These are phyloP conservation scores for Quercus berberidifolia DNA, from an alignment of 306 rosid species.

Conservation along the genomic window DNA sequence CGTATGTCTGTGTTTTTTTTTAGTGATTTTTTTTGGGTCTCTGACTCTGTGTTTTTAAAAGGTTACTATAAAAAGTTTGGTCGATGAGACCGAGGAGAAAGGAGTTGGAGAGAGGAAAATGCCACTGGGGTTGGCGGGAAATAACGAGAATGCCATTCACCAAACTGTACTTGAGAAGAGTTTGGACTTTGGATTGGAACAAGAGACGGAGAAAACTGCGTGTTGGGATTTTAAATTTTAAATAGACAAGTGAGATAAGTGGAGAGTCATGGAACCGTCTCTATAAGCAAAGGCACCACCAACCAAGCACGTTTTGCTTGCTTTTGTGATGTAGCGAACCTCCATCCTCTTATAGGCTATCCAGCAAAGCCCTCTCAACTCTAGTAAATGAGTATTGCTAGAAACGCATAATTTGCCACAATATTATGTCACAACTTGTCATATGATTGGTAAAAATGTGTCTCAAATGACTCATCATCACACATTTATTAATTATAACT, in stretches of 20 bases:
- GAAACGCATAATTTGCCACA: fast-evolving
- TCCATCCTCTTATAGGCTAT: too few relatives aligned
- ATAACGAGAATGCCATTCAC: slow-evolving; percentile 26
- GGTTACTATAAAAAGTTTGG: not conserved
- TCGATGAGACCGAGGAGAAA: slow-evolving; percentile 40
- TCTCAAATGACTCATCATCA: too few relatives aligned
- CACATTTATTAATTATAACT: too few relatives aligned
- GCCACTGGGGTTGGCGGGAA: slow-evolving; percentile 4
- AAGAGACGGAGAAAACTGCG: too few relatives aligned
- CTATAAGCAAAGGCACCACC: too few relatives aligned
- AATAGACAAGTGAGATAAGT: not conserved
- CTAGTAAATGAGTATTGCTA: fast-evolving
- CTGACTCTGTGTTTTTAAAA: not conserved
- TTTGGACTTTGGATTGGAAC: too few relatives aligned
- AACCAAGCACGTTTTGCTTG: too few relatives aligned
- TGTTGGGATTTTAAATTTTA: too few relatives aligned
- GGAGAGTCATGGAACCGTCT: not conserved
- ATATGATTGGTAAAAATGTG: too few relatives aligned
- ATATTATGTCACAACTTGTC: fast-evolving
- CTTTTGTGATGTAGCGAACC: too few relatives aligned
- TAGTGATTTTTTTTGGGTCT: not conserved
- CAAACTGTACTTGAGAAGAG: not conserved
- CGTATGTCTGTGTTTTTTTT: not conserved
- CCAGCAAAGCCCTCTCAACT: too few relatives aligned
- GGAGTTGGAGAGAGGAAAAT: not conserved